Evolutionary conservation across 2,329 filamentous ascomycete genomes (phyloP), one percentile per base, ranked within the genome.

Genomic region (Graphilbum sp.): DNA sequence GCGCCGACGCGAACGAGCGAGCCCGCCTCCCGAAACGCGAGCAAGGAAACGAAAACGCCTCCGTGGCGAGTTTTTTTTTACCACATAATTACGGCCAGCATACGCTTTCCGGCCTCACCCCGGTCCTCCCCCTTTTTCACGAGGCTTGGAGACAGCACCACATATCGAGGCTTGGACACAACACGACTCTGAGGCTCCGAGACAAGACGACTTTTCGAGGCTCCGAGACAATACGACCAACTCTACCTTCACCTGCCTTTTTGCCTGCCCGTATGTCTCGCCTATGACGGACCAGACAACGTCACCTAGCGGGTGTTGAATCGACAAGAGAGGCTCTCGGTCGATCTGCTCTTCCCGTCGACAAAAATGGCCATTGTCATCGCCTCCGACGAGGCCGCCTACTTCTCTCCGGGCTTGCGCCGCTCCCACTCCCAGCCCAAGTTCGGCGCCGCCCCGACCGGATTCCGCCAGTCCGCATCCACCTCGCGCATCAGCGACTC

Each of bases 401-500:
- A 68, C 52, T 77, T 75, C 54, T 61, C 68, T 15, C 62, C 67
- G 35, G 54, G 63, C 19, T 53, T 77, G 47, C 67, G 66, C 45
- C 67, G 73, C 42, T 75, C 73, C 12, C 69, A 74, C 45, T 77
- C 73, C 3, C 69, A 75, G 46, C 62, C 66, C 36, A 72, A 67
- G 47, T 72, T 77, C 39, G 53, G 59, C 43, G 55, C 63, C 9
- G 57, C 57, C 37, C 55, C 58, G 19, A 51, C 58, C 4, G 51
- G 52, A 19, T 67, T 66, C 41, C 59, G 59, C 45, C 52, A 60
- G 10, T 62, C 69, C 16, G 49, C 63, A 33, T 62, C 67, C 8
- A 57, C 62, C 12, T 62, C 60, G 25, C 59, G 60, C 34, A 57
- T 69, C 43, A 58, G 56, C 49, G 62, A 69, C 38, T 60, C n/a